Percentiles rank a stretch among this genome's conserved stretches.
phyloP scores from a whole-genome alignment of 441 rosid genomes.

The Rhodomyrtus psidioides region DNA sequence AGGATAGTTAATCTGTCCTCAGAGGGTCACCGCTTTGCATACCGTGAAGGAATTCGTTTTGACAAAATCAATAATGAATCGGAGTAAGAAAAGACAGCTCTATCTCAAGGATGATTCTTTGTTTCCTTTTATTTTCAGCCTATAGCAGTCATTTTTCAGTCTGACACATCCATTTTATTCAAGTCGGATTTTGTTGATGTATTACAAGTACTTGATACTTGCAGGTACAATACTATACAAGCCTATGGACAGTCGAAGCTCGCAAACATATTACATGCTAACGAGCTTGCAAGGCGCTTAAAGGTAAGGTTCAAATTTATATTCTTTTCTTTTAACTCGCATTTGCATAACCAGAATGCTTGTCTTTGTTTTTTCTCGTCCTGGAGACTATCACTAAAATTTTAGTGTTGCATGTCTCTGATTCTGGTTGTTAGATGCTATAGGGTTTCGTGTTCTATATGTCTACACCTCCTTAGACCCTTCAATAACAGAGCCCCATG shows the following conservation, averaged over 20 bases:
- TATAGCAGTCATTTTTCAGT: neutral
- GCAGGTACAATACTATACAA: slow-evolving; percentile 5
- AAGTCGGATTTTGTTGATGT: neutral
- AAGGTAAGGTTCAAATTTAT: neutral
- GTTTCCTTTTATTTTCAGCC: neutral
- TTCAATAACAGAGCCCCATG: neutral
- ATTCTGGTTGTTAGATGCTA: neutral
- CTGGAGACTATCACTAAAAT: neutral
- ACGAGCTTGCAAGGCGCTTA: slow-evolving; percentile 4
- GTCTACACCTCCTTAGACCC: neutral
- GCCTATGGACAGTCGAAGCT: slow-evolving; percentile 16
- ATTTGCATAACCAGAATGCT: neutral
- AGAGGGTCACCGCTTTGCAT: slow-evolving; percentile 8
- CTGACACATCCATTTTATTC: neutral
- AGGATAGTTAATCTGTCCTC: slow-evolving; percentile 18
- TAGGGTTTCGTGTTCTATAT: neutral
- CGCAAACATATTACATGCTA: slow-evolving; percentile 7
- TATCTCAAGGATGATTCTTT: neutral
- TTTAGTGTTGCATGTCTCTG: neutral
- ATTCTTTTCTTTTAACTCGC: neutral
- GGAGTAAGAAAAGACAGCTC: neutral
- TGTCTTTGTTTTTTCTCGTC: neutral
- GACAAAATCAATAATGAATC: slow-evolving; percentile 7
- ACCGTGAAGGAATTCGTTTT: slow-evolving; percentile 16
- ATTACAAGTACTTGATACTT: neutral